A percentile compares a stretch with the other conserved stretches of the same genome.
These are phyloP conservation scores for Stromatinia cepivora DNA, from an alignment of 2,329 filamentous ascomycete genomes.

Conservation along the genomic window DNA sequence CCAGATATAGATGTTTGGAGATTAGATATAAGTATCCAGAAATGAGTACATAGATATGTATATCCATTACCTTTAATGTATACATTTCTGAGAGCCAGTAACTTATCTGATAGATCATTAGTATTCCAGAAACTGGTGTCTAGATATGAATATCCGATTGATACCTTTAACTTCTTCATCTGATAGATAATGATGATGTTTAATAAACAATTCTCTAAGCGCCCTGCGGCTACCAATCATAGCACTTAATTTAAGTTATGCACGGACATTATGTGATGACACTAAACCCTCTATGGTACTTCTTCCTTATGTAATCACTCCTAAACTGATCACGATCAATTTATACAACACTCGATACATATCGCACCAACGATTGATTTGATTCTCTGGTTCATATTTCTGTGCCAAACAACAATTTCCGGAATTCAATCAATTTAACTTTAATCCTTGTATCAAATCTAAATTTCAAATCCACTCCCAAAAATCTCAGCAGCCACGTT, in stretches of 20 bases:
- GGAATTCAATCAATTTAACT: slow-evolving; percentile 16
- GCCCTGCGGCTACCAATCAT: slow-evolving; percentile 18
- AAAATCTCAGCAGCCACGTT: slow-evolving; percentile 46
- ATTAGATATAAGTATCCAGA: background rate
- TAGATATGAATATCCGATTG: background rate
- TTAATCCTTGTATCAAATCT: slow-evolving; percentile 25
- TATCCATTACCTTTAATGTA: background rate
- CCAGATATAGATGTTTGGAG: too few relatives aligned
- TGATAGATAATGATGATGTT: slow-evolving; percentile 8
- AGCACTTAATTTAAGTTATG: background rate
- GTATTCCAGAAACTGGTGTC: background rate
- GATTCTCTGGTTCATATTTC: background rate
- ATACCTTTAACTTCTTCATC: background rate
- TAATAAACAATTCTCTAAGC: slow-evolving; percentile 14
- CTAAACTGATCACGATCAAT: slow-evolving; percentile 12
- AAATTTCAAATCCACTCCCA: slow-evolving; percentile 16
- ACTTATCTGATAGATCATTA: background rate
- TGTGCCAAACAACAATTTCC: slow-evolving; percentile 21
- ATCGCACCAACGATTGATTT: slow-evolving; percentile 1
- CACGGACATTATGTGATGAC: background rate
- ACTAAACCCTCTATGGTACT: background rate
- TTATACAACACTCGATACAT: slow-evolving; percentile 4
- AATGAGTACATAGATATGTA: background rate
- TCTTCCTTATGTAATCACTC: slow-evolving; percentile 2
- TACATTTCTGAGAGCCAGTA: background rate